Evolutionary conservation across 2,329 filamentous ascomycete genomes (phyloP), one percentile per base, ranked within the genome.

Genomic region (Neofusicoccum umdonicola): DNA sequence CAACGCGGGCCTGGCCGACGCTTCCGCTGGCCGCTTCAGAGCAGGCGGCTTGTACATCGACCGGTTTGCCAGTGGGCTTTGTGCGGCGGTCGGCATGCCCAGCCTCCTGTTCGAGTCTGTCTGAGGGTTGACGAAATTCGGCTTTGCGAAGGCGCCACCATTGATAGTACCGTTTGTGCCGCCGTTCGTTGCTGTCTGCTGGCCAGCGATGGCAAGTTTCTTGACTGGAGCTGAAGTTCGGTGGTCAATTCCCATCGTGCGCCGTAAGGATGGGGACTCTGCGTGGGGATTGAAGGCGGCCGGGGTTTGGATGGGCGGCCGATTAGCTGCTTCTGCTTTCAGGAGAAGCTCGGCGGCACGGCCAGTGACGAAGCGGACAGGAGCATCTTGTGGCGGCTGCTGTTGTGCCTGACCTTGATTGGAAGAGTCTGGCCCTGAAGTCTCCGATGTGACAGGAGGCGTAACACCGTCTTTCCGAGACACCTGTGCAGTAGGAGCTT

Each of bases 211-310:
- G 68, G 9, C 67, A 67, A 42, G 13, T 11, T 34, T 44, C 7
- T 19, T 64, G 52, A 97, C 79, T 0, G 93, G 92, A 61, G 89
- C 88, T 4, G 90, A 93, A 60, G 87, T 89, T 22, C 80, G 87
- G 72, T 96, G 92, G 71, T 97, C 92, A 44, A 97, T 85, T 2
- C 93, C 93, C 0, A 90, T 90, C 0, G 94, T 97, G 74, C 94
- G 93, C 67, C 92, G 87, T 72, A 97, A 93, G 0, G 93, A 95
- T 0, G 93, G 93, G 67, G 78, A 81, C 57, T 83, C 81, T 12
- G 73, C 78, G 62, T 83, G 77, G 4, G 81, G 81, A 51, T 84
- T 81, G 73, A 83, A 84, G 0, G 77, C 77, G 17, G 69, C 67
- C 34, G 74, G 66, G 13, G 72, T 66, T 17, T 68, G 66, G 0